A percentile compares a stretch with the other conserved stretches of the same genome.
These are phyloP conservation scores for Gnomoniopsis sp. DNA, from an alignment of 2,329 filamentous ascomycete genomes.

Conservation along the genomic window DNA sequence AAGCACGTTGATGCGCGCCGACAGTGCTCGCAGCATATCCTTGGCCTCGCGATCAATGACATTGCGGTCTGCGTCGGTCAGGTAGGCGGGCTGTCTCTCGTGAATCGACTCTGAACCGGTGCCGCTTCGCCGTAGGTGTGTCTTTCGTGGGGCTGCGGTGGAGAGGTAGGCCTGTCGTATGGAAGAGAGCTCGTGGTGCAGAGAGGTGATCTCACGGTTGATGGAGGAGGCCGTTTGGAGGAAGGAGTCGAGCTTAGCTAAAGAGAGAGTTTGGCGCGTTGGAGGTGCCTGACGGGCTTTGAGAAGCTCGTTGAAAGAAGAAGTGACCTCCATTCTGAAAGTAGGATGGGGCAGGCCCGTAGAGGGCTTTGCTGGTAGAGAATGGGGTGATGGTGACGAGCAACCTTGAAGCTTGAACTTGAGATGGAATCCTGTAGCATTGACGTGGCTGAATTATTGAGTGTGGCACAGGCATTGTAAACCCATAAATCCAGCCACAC, in stretches of 20 bases:
- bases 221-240: constrained; percentile 92
- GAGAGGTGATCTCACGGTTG: constrained; percentile 77
- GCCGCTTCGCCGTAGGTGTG: constrained; percentile 42
- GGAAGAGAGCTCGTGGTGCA: constrained; percentile 74
- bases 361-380: background rate
- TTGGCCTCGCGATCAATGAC: constrained; percentile 86
- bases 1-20: constrained; percentile 74
- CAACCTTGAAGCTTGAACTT: background rate
- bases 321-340: constrained; percentile 58
- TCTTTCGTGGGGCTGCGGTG: constrained; percentile 62
- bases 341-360: background rate
- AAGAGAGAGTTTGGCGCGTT: constrained; percentile 39
- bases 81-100: constrained; percentile 43
- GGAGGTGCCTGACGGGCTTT: constrained; percentile 53
- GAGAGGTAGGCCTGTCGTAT: constrained; percentile 92
- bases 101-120: constrained; percentile 35
- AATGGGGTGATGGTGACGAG: background rate
- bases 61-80: constrained; percentile 81
- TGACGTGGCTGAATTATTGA: background rate
- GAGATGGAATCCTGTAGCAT: background rate
- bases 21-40: constrained; percentile 78
- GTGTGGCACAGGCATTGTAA: background rate
- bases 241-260: constrained; percentile 72
- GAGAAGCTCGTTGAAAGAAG: constrained; percentile 66
- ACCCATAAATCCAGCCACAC: too few species aligned